Evolutionary conservation across 257 asterid genomes (phyloP).

Genomic region (Echium plantagineum): DNA sequence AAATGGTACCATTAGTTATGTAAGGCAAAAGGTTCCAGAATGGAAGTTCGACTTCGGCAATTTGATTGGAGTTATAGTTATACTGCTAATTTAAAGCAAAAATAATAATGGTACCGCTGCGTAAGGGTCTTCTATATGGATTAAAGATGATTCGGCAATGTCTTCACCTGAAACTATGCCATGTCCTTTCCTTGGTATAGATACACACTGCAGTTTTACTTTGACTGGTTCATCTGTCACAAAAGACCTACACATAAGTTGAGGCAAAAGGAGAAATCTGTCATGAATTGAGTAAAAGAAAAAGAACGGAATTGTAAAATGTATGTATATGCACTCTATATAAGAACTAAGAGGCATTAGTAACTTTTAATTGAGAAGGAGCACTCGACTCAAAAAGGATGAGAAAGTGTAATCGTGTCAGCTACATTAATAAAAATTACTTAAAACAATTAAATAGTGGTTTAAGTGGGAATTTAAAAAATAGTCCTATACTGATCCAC

Average conservation of each 20-base stretch:
- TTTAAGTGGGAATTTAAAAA: no score
- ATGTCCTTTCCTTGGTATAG: slow-evolving; percentile 59
- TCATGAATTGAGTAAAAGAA: slow-evolving; percentile 11
- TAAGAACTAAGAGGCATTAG: background rate
- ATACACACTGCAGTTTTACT: slow-evolving; percentile 33
- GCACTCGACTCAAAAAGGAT: no score
- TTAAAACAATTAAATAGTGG: no score
- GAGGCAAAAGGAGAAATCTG: slow-evolving; percentile 23
- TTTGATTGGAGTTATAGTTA: background rate
- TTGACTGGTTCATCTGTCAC: slow-evolving; percentile 62
- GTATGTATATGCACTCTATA: background rate
- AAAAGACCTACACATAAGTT: slow-evolving; percentile 57
- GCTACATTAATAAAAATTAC: no score
- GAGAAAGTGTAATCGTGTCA: no score
- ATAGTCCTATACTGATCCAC: no score
- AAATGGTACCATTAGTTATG: no score
- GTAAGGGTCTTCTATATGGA: slow-evolving; percentile 81
- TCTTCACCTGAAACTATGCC: slow-evolving; percentile 51
- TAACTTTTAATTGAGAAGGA: no score
- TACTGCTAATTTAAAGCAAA: slow-evolving; percentile 1
- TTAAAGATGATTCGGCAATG: slow-evolving; percentile 55
- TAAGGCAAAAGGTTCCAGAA: no score
- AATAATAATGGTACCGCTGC: slow-evolving; percentile 52
- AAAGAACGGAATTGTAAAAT: background rate
- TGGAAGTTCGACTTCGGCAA: background rate